phyloP scores from a whole-genome alignment of 2,329 filamentous ascomycete genomes.

The Neonectria ditissima region DNA sequence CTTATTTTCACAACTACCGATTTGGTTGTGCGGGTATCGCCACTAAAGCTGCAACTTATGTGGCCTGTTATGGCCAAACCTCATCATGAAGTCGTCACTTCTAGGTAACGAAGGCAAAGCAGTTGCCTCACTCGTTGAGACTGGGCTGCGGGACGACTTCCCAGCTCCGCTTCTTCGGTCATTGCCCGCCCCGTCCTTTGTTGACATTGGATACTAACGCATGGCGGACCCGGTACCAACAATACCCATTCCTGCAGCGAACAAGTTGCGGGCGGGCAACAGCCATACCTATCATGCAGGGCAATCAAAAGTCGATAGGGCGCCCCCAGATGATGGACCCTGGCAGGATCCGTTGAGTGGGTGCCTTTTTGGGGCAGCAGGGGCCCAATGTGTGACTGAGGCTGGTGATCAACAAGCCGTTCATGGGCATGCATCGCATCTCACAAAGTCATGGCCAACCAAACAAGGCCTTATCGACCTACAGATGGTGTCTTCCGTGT shows the following conservation, averaged over 20 bases:
- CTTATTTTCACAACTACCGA: too few species aligned
- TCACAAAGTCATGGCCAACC: neutral
- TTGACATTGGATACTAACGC: slow-evolving; percentile 4
- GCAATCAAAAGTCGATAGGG: slow-evolving; percentile 20
- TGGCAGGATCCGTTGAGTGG: neutral
- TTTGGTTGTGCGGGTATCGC: neutral
- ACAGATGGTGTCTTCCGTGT: neutral
- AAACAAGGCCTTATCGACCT: neutral
- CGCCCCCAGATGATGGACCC: slow-evolving; percentile 17
- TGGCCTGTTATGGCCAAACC: neutral
- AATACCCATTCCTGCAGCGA: slow-evolving; percentile 8
- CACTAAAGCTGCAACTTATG: slow-evolving; percentile 3
- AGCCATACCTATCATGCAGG: slow-evolving; percentile 19
- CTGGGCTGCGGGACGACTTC: slow-evolving; percentile 16
- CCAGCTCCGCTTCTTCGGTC: slow-evolving; percentile 23
- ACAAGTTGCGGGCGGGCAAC: slow-evolving; percentile 6
- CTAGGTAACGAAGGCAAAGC: neutral
- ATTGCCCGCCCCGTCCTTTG: slow-evolving; percentile 13
- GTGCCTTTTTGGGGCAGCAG: slow-evolving; percentile 6
- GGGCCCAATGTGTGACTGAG: slow-evolving; percentile 1
- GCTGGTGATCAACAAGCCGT: slow-evolving; percentile 1
- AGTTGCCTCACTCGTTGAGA: slow-evolving; percentile 5
- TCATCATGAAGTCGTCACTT: slow-evolving; percentile 10
- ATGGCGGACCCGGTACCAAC: slow-evolving; percentile 1
- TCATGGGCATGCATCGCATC: neutral